These are phyloP conservation scores for Carex cristatella DNA, from an alignment of 176 grass and related monocot species.

Conservation along the genomic window DNA sequence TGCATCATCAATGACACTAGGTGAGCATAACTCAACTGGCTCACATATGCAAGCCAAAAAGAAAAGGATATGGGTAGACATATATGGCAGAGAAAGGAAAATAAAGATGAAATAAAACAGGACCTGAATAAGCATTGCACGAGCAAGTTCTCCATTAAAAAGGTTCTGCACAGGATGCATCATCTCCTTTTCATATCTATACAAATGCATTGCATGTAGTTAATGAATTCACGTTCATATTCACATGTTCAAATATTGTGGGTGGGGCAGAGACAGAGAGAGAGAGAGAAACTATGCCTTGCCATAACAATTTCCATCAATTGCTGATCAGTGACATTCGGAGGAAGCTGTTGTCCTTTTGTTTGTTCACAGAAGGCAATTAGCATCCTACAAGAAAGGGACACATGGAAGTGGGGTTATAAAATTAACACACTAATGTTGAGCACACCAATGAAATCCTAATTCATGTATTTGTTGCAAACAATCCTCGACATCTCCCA, in stretches of 20 bases:
- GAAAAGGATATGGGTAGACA: not conserved
- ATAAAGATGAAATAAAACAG: slow-evolving; percentile 18
- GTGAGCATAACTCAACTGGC: slow-evolving; percentile 25
- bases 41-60: not conserved
- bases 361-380: slow-evolving; percentile 74
- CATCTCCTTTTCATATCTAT: slow-evolving; percentile 88
- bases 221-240: slow-evolving; percentile 3
- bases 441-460: not conserved
- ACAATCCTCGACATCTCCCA: not conserved
- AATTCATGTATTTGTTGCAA: not conserved
- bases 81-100: not conserved
- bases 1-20: slow-evolving; percentile 38
- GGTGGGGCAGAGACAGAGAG: not conserved
- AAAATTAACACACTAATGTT: not conserved
- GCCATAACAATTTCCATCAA: slow-evolving; percentile 65
- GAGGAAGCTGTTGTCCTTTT: slow-evolving; percentile 41
- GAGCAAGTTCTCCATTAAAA: slow-evolving; percentile 71
- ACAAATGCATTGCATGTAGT: slow-evolving; percentile 25
- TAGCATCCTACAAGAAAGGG: slow-evolving; percentile 61
- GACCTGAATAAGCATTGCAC: slow-evolving; percentile 98
- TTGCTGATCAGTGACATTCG: slow-evolving; percentile 44
- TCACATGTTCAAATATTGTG: not conserved
- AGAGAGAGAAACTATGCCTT: slow-evolving; percentile 38
- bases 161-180: slow-evolving; percentile 71
- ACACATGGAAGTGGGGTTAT: not conserved